These are phyloP conservation scores for Alternaria solani DNA, from an alignment of 2,329 filamentous ascomycete genomes.

Conservation along the genomic window DNA sequence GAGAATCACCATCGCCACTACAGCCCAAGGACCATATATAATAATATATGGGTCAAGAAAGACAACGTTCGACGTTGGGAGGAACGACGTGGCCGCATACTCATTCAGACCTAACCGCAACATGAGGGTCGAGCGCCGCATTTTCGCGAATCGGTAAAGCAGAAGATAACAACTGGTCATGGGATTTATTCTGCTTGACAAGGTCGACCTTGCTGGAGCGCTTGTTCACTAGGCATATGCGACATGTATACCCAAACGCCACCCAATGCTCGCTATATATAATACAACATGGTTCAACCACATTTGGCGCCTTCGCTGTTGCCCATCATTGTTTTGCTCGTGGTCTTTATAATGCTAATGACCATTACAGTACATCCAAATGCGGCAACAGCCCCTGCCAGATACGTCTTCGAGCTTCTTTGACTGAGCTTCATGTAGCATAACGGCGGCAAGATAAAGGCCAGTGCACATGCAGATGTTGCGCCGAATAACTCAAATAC, in stretches of 20 bases:
- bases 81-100: background rate
- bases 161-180: background rate
- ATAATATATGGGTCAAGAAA: too few species aligned
- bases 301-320: constrained; percentile 35
- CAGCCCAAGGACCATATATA: too few species aligned
- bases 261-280: constrained; percentile 31
- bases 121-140: background rate
- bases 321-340: constrained; percentile 37
- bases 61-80: too few species aligned
- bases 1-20: too few species aligned
- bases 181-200: background rate
- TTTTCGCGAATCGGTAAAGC: too few species aligned
- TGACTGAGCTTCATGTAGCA: constrained; percentile 95
- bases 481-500: constrained; percentile 97
- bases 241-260: constrained; percentile 20
- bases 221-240: constrained; percentile 6
- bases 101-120: background rate
- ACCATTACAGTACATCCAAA: constrained; percentile 84
- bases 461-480: constrained; percentile 90
- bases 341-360: constrained; percentile 59
- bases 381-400: constrained; percentile 72
- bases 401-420: constrained; percentile 77
- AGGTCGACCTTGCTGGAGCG: background rate
- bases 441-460: constrained; percentile 92
- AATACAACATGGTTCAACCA: constrained; percentile 28